These are phyloP conservation scores for Aureobasidium sp. DNA, from an alignment of 2,329 filamentous ascomycete species.

Conservation along the genomic window DNA sequence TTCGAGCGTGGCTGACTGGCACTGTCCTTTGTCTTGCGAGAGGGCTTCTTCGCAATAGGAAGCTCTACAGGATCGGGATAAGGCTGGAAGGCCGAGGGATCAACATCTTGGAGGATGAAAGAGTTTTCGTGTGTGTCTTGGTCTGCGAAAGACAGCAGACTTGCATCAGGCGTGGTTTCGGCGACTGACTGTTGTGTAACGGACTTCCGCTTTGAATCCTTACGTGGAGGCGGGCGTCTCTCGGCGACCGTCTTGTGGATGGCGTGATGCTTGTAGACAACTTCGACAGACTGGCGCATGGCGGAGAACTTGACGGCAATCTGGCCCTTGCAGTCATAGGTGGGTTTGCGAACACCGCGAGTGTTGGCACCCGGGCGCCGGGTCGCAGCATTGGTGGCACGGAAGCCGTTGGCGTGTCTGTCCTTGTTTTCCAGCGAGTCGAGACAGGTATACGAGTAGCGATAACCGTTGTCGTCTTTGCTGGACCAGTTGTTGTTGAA, in stretches of 20 bases:
- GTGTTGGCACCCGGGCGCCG: slow-evolving; percentile 12
- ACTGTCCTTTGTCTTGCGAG: slow-evolving; percentile 4
- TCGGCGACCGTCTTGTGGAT: slow-evolving; percentile 42
- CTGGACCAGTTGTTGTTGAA: slow-evolving; percentile 46
- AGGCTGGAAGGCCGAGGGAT: slow-evolving; percentile 7
- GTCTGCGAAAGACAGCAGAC: not conserved
- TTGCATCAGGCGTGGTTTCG: not conserved
- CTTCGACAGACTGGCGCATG: slow-evolving; percentile 35
- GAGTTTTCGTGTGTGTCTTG: not conserved
- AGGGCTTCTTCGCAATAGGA: not conserved
- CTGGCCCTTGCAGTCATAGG: slow-evolving; percentile 44
- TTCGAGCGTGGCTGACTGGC: slow-evolving; percentile 2
- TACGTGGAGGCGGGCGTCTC: slow-evolving; percentile 34
- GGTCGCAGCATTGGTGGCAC: slow-evolving; percentile 23
- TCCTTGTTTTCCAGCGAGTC: slow-evolving; percentile 47
- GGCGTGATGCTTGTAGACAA: slow-evolving; percentile 42
- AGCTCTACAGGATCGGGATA: not conserved
- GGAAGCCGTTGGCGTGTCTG: slow-evolving; percentile 37
- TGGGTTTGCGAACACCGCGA: slow-evolving; percentile 32
- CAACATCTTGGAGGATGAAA: not conserved
- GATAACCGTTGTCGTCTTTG: slow-evolving; percentile 38
- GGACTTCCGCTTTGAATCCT: slow-evolving; percentile 10
- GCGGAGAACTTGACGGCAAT: slow-evolving; percentile 44
- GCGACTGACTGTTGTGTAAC: not conserved
- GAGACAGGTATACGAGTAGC: slow-evolving; percentile 45